phyloP scores from a whole-genome alignment of 495 filamentous ascomycete species.

The Daldinia concentrica region DNA sequence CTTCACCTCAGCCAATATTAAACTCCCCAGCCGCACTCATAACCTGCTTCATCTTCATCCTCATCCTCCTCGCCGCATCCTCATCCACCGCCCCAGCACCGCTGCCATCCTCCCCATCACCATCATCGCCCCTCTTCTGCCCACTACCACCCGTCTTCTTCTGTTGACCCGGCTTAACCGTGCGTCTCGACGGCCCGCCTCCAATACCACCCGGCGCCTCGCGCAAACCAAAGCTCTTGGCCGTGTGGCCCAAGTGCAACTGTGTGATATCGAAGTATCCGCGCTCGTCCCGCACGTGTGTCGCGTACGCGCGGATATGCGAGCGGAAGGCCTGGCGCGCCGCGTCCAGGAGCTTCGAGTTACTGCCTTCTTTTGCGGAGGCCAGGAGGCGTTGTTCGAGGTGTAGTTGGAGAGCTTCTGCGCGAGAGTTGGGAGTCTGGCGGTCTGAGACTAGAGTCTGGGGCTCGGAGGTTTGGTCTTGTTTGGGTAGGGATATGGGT shows the following conservation, averaged over 20 bases:
- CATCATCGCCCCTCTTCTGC: slow-evolving; percentile 32
- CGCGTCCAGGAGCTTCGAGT: slow-evolving; percentile 65
- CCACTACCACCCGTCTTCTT: slow-evolving; percentile 29
- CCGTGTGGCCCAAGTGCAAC: slow-evolving; percentile 90
- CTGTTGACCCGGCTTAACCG: slow-evolving; percentile 40
- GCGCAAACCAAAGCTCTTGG: slow-evolving; percentile 89
- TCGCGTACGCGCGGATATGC: slow-evolving; percentile 93
- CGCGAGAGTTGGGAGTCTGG: slow-evolving; percentile 55
- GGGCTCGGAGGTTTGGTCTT: slow-evolving; percentile 37
- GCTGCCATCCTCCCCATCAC: slow-evolving; percentile 42
- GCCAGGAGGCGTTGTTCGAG: slow-evolving; percentile 59
- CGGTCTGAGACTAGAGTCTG: slow-evolving; percentile 39
- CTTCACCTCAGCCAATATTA: slow-evolving; percentile 73
- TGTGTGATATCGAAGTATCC: slow-evolving; percentile 86
- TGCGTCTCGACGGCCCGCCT: slow-evolving; percentile 53
- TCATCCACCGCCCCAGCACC: slow-evolving; percentile 59
- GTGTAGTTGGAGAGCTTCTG: slow-evolving; percentile 60
- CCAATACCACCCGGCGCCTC: slow-evolving; percentile 87
- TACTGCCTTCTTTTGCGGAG: slow-evolving; percentile 39
- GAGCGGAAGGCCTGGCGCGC: slow-evolving; percentile 86
- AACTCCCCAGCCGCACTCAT: slow-evolving; percentile 84
- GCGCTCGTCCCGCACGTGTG: slow-evolving; percentile 85
- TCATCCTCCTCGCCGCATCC: slow-evolving; percentile 78
- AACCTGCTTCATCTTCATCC: slow-evolving; percentile 79
- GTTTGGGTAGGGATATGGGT: slow-evolving; percentile 50